phyloP scores from a whole-genome alignment of 441 rosid species.

The Aleurites moluccanus region DNA sequence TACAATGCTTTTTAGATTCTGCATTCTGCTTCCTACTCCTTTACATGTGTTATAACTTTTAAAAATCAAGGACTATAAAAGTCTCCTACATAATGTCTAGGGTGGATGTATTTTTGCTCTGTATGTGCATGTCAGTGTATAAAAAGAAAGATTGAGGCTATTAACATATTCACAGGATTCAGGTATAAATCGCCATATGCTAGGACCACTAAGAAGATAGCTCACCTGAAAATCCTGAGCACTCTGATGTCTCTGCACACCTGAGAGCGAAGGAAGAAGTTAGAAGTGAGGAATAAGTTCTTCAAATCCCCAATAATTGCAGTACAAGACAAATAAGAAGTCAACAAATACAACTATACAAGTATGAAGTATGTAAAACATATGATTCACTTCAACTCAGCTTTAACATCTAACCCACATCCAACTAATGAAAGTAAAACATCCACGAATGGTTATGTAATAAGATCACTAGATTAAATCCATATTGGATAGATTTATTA shows the following conservation, averaged over 20 bases:
- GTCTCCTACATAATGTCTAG: background rate
- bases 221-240: slow-evolving; percentile 58
- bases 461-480: background rate
- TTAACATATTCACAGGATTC: slow-evolving; percentile 6
- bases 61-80: background rate
- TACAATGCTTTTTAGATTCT: background rate
- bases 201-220: slow-evolving; percentile 16
- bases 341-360: background rate
- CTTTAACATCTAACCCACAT: slow-evolving; percentile 1
- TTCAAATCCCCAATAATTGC: background rate
- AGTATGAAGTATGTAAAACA: background rate
- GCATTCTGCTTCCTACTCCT: background rate
- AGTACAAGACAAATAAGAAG: background rate
- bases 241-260: slow-evolving; percentile 51
- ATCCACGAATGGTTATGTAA: background rate
- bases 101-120: background rate
- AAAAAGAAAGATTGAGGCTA: background rate
- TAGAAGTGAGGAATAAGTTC: slow-evolving; percentile 3
- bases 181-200: background rate
- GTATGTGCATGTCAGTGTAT: background rate
- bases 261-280: slow-evolving; percentile 34
- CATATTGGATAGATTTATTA: background rate
- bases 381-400: background rate
- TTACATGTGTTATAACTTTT: background rate
- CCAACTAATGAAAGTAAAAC: background rate